Conservation (phyloP, 148 eudicot species). For the Cornus suecica region DNA sequence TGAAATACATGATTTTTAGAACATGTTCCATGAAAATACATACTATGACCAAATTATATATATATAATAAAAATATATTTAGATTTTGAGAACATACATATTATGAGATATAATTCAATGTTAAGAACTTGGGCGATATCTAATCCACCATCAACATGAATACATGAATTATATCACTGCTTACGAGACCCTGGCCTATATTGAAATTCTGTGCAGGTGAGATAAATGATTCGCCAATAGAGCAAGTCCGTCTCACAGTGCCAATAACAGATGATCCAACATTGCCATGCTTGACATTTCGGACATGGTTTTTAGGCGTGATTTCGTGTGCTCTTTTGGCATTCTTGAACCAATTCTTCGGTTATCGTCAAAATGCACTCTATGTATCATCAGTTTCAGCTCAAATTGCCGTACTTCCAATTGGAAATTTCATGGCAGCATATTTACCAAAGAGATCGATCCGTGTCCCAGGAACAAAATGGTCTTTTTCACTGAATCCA, state of each 20-base stretch:
- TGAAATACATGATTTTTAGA: no score
- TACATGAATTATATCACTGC: neutral
- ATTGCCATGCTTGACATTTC: constrained; percentile 44
- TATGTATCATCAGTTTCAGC: constrained; percentile 49
- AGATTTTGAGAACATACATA: no score
- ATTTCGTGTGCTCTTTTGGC: constrained; percentile 36
- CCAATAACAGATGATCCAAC: constrained; percentile 54
- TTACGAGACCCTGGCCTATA: neutral
- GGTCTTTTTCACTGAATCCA: constrained; percentile 50
- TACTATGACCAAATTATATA: no score
- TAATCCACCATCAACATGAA: neutral
- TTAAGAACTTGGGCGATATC: neutral
- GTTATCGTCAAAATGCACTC: constrained; percentile 44
- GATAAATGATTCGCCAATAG: constrained; percentile 46
- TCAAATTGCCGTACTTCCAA: constrained; percentile 46
- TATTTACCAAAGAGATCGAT: constrained; percentile 31
- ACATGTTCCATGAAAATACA: no score
- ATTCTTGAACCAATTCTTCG: constrained; percentile 47
- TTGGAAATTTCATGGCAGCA: constrained; percentile 50
- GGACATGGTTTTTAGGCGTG: constrained; percentile 49
- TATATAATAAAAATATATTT: no score
- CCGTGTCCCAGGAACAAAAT: constrained; percentile 26
- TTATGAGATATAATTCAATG: no score
- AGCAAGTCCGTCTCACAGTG: constrained; percentile 53
- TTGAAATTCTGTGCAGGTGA: constrained; percentile 27